Evolutionary conservation across 2,329 filamentous ascomycete species (phyloP), one percentile per base, ranked within the genome.

Genomic region (Fusarium sp.): DNA sequence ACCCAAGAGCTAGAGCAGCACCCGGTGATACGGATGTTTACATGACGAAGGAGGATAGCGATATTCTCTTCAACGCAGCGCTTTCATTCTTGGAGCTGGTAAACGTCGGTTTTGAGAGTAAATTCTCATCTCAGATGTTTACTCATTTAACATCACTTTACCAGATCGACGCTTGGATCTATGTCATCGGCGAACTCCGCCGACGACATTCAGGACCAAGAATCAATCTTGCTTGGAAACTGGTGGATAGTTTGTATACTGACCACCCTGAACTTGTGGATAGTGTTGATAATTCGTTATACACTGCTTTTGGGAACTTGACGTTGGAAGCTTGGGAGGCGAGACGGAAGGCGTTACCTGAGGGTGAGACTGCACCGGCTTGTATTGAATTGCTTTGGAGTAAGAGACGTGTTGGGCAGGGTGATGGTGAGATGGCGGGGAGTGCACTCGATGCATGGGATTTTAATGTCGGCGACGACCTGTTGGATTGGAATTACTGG

Each of bases 141-240:
- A 73, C 75, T 3, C 78, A 82, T 17, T 52, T 80, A 30, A 78
- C 77, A 3, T 66, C 75, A 13, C 78, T 73, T 26, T 66, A 69
- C 7, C 74, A 79, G 9, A 64, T 81, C n/a, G 80, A 82, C 17
- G 79, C 79, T 1, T 78, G 75, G 26, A 78, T 82, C 12, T 82
- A 80, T 12, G 69, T 82, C 0, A 58, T 81, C 0, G 81, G 79
- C n/a, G 79, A 82, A 3, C 66, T 82, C 14, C 76, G 79, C 7
- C 38, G 48, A 4, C 69, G 80, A 4, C 51, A n/a, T 1, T 66
- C 60, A 0, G 76, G 77, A 0, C 59, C 68, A 0, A 66, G 67
- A 11, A 75, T 81, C 1, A 66, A 28, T 0, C 15, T 70, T 14
- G 79, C 79, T 1, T 82, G 81, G 81, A 70, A 50, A 1, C n/a